A percentile compares a stretch with the other conserved stretches of the same genome.
phyloP scores from a whole-genome alignment of 345 rosid species.

The Microcos paniculata region DNA sequence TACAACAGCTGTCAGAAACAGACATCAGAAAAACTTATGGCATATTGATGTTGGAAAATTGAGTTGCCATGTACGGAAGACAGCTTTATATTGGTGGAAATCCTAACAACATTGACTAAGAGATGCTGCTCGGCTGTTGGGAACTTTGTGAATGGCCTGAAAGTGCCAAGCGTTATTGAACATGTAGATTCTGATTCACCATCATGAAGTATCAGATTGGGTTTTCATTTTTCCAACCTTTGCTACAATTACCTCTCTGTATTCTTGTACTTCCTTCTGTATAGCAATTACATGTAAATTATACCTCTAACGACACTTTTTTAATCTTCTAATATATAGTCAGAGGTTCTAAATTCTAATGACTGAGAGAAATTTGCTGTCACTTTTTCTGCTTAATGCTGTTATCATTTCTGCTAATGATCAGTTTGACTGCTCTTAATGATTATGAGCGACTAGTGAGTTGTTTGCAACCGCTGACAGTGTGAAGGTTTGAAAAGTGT shows the following conservation, averaged over 20 bases:
- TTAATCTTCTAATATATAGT: too few relatives aligned
- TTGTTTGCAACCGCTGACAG: too few relatives aligned
- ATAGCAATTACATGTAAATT: background rate
- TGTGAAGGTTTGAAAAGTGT: too few relatives aligned
- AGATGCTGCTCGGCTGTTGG: background rate
- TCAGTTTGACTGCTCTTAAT: too few relatives aligned
- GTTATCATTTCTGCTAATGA: too few relatives aligned
- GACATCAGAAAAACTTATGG: slow-evolving; percentile 1
- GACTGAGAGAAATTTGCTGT: background rate
- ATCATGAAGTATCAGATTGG: background rate
- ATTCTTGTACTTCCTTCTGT: background rate
- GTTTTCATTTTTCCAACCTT: background rate
- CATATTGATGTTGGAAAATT: background rate
- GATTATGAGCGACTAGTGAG: too few relatives aligned
- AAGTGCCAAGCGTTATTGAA: background rate
- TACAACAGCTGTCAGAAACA: background rate
- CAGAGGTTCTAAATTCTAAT: background rate
- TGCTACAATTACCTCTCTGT: background rate
- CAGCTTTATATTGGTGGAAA: background rate
- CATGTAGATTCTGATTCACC: background rate
- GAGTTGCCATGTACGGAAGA: background rate
- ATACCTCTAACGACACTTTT: background rate
- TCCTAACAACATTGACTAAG: background rate
- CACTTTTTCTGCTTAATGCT: too few relatives aligned
- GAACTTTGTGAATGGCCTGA: background rate